Evolutionary conservation across 305 asterid genomes (phyloP).

Genomic region (Rubia tinctorum): DNA sequence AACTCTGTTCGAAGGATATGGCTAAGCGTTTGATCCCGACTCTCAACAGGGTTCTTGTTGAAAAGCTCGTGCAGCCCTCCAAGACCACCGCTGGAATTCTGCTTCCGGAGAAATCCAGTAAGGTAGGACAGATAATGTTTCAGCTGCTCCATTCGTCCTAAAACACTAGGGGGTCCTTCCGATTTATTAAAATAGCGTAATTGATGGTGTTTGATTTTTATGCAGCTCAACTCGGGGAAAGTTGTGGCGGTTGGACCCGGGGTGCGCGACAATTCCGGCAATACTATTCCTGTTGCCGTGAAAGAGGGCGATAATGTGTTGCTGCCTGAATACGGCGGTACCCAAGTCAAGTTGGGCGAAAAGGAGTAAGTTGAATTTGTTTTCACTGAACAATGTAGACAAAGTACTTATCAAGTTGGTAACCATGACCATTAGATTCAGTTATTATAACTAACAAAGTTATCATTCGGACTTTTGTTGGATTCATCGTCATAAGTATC

Average conservation of each 20-base stretch:
- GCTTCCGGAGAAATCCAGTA: conserved; percentile 76
- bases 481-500: too few species aligned
- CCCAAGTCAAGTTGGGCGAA: conserved; percentile 80
- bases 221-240: conserved; percentile 80
- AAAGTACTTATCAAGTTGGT: neutral
- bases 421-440: too few species aligned
- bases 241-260: conserved; percentile 90
- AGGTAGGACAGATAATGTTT: conserved; percentile 33
- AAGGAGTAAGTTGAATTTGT: conserved; percentile 56
- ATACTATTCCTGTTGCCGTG: conserved; percentile 60
- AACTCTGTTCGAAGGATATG: conserved; percentile 26
- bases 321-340: conserved; percentile 92
- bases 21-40: too few species aligned
- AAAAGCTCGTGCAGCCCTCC: conserved; percentile 69
- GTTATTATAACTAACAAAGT: too few species aligned
- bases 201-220: conserved; percentile 12
- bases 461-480: too few species aligned
- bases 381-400: neutral
- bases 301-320: conserved; percentile 90
- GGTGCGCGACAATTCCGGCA: conserved; percentile 47
- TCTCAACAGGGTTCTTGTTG: conserved; percentile 78
- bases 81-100: conserved; percentile 84
- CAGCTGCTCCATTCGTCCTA: too few species aligned
- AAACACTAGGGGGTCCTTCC: too few species aligned
- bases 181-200: too few species aligned